Base-by-base conservation (phyloP, 169 alveolate genomes). In the Sarcocystis neurona region DNA sequence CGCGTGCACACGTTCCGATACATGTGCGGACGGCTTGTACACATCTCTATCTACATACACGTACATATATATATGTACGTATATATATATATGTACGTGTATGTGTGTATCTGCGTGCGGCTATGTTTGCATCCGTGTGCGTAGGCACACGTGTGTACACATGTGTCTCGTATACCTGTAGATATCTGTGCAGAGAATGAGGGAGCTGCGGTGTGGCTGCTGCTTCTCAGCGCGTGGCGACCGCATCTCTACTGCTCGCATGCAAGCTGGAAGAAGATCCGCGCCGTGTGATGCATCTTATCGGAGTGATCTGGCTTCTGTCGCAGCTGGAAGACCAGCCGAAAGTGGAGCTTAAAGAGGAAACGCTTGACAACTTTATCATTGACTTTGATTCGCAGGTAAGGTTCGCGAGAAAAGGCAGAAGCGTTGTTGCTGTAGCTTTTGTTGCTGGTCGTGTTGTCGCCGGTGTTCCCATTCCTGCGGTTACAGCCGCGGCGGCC, bases 201-300 rank as follows among this genome's bases (percentile, higher is more conserved):
- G 43, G 85, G 47, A n/a, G 68, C 27, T 78, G 85, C 20, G 37
- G 82, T 34, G 63, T 2, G 43, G 84, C 53, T 41, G 44, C 63
- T n/a, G n/a, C n/a, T 0, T 60, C 43, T 6, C 93, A 94, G 96
- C 89, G 94, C 46, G 96, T 95, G 37, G 97, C 98, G 39, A 95
- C 98, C 12, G 84, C 97, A 37, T 80, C 97, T 39, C 91, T 96
- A 53, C 96, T 95, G 90, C 79, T 97, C 47, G 97, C 98, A 15
- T 94, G 97, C 79, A 97, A 97, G 84, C 85, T 96, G 86, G 98
- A 95, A 79, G 98, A 97, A 89, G 95, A 96, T 74, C 95, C 95
- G 56, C 92, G 97, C 8, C 95, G 97, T 50, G 93, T 96, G 56
- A 91, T 94, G 89, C 96, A 95, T 74, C 92, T 96, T 3, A 95